phyloP scores from a whole-genome alignment of 345 rosid species.

The Crucihimalaya himalaica region DNA sequence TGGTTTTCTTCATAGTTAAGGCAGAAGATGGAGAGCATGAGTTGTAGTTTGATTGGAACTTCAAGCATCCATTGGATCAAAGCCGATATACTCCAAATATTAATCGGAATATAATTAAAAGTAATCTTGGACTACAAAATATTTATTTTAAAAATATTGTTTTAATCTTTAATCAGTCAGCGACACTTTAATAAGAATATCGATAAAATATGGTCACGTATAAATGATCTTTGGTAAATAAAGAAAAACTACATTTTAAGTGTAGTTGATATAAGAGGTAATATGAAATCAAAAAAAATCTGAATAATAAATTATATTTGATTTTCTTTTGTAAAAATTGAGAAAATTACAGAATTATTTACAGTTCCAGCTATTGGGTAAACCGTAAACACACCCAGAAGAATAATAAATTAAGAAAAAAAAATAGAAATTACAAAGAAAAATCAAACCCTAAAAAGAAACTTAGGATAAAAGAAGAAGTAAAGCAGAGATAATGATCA shows the following conservation, averaged over 20 bases:
- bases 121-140: background rate
- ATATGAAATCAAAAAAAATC: background rate
- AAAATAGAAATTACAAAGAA: background rate
- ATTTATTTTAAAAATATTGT: no score
- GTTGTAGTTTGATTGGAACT: conserved; percentile 13
- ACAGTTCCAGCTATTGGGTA: conserved; percentile 18
- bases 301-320: background rate
- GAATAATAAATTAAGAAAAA: conserved; percentile 9
- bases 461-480: background rate
- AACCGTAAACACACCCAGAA: conserved; percentile 4
- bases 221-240: no score
- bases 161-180: no score
- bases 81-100: background rate
- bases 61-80: conserved; percentile 22
- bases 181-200: no score
- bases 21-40: conserved; percentile 32
- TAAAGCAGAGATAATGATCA: conserved; percentile 18
- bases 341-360: conserved; percentile 16
- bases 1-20: conserved; percentile 38
- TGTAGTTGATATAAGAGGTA: background rate
- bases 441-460: background rate
- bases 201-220: no score
- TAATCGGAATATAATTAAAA: background rate
- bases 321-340: background rate
- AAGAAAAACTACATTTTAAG: no score